Evolutionary conservation across 305 asterid species (phyloP).

Genomic region (Solanum aculeatissimum): DNA sequence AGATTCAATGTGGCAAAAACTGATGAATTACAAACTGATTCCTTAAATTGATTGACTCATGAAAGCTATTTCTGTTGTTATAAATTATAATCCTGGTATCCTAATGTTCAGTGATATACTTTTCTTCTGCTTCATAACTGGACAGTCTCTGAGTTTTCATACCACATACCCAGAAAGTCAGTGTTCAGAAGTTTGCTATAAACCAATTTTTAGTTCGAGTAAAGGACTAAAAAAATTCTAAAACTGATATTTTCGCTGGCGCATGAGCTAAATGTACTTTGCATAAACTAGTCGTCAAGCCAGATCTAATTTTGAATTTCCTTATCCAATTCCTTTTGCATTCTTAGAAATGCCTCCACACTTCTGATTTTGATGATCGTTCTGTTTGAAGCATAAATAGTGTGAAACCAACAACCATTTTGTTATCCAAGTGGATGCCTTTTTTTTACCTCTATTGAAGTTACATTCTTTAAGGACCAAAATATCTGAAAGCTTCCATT

Average conservation of each 20-base stretch:
- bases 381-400: neutral
- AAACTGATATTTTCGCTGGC: neutral
- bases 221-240: neutral
- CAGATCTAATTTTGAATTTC: neutral
- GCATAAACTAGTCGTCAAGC: neutral
- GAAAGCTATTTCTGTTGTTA: neutral
- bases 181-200: neutral
- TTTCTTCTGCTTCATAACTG: neutral
- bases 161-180: neutral
- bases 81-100: neutral
- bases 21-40: neutral
- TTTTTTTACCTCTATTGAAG: neutral
- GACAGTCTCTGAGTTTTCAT: neutral
- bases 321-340: neutral
- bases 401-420: neutral
- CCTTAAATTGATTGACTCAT: neutral
- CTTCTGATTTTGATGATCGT: neutral
- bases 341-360: neutral
- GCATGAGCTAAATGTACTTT: neutral
- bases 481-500: neutral
- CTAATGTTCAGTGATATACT: neutral
- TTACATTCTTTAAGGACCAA: neutral
- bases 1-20: neutral
- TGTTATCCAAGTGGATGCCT: neutral
- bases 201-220: neutral